A percentile compares a stretch with the other conserved stretches of the same genome.
phyloP scores from a whole-genome alignment of 23 red algal genomes.

The Gracilaria vermiculophylla region DNA sequence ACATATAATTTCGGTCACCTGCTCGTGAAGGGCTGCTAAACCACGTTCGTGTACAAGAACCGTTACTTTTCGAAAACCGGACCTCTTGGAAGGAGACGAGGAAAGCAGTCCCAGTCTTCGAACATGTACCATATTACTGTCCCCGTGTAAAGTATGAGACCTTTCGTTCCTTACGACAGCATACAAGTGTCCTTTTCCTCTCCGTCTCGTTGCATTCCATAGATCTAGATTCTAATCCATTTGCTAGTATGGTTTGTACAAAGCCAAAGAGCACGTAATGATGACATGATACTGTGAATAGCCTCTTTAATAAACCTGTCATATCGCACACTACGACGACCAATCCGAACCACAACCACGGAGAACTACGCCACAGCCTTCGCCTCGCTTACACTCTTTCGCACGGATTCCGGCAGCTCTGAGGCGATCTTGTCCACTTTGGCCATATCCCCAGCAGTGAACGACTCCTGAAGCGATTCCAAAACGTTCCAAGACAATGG shows the following conservation, averaged over 20 bases:
- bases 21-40: not conserved
- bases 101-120: not conserved
- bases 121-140: conserved; percentile 4
- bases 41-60: not conserved
- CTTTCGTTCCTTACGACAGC: not conserved
- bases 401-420: conserved; percentile 40
- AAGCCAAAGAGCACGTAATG: not conserved
- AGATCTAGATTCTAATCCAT: too few species aligned
- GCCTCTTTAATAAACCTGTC: not conserved
- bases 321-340: not conserved
- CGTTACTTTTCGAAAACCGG: not conserved
- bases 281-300: not conserved
- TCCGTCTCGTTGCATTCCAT: not conserved
- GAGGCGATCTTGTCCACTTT: conserved; percentile 30
- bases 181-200: not conserved
- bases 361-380: conserved; percentile 11
- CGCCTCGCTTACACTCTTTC: conserved; percentile 37
- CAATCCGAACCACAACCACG: not conserved
- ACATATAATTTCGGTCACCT: not conserved
- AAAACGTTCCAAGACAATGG: conserved; percentile 63
- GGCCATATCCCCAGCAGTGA: conserved; percentile 31
- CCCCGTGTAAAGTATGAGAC: not conserved
- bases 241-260: too few species aligned
- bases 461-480: conserved; percentile 48
- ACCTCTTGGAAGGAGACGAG: not conserved